phyloP scores from a whole-genome alignment of 1,139 yeast genomes.

The Geotrichum phurueaensis region DNA sequence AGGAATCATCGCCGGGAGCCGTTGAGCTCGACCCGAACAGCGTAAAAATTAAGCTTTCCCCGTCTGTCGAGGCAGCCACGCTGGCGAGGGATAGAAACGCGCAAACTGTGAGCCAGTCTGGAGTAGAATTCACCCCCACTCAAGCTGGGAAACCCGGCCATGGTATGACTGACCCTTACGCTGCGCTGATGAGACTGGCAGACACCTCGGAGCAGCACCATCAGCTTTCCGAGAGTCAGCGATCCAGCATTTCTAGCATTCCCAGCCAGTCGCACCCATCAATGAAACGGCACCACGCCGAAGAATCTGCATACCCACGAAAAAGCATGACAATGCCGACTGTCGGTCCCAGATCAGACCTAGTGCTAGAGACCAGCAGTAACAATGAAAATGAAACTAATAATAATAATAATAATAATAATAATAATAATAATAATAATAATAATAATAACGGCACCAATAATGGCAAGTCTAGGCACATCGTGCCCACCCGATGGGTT shows the following conservation, averaged over 20 bases:
- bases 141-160: neutral
- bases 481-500: neutral
- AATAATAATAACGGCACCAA: neutral
- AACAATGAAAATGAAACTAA: no score
- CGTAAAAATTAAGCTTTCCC: neutral
- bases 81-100: neutral
- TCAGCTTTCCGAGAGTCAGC: slow-evolving; percentile 9
- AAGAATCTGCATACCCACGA: slow-evolving; percentile 3
- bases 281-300: neutral
- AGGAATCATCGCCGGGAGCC: neutral
- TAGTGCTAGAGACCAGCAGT: neutral
- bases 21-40: neutral
- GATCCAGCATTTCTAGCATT: neutral
- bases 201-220: slow-evolving; percentile 16
- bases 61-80: neutral
- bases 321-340: slow-evolving; percentile 9
- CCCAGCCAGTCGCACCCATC: neutral
- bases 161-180: slow-evolving; percentile 7
- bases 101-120: neutral
- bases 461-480: neutral
- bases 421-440: no score
- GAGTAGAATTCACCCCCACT: neutral
- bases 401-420: no score
- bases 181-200: slow-evolving; percentile 14
- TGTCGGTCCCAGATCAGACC: neutral